phyloP scores from a whole-genome alignment of 805 yeast species.

The Saccharomycopsis malanga region DNA sequence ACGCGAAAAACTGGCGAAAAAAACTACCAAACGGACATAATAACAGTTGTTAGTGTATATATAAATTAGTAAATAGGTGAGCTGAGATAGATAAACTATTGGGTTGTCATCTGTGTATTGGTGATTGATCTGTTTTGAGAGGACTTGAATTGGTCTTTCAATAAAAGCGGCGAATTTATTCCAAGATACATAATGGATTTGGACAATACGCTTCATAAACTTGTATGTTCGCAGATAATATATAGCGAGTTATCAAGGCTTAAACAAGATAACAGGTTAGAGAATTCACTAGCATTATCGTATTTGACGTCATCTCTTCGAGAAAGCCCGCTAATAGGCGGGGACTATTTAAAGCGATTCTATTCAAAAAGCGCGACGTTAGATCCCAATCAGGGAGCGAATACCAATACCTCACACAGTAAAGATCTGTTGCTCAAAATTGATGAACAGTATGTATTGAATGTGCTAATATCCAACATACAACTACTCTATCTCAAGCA shows the following conservation, averaged over 20 bases:
- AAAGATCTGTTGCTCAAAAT: conserved; percentile 1
- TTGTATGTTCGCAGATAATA: conserved; percentile 19
- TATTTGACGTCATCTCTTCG: conserved; percentile 7
- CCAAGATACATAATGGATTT: too few relatives aligned
- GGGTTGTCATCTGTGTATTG: too few relatives aligned
- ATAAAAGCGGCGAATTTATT: too few relatives aligned
- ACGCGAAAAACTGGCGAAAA: too few relatives aligned
- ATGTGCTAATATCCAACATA: conserved; percentile 15
- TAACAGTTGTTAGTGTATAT: too few relatives aligned
- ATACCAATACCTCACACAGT: not conserved
- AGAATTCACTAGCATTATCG: conserved; percentile 9
- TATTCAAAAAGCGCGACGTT: not conserved
- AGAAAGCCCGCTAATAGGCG: conserved; percentile 1
- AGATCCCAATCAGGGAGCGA: too few relatives aligned
- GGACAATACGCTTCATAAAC: conserved; percentile 19
- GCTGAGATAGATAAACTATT: too few relatives aligned
- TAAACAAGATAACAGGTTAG: not conserved
- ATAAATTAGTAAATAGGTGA: too few relatives aligned
- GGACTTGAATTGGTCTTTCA: too few relatives aligned
- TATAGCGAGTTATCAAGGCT: conserved; percentile 9
- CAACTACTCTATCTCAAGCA: conserved; percentile 18
- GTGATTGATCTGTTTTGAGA: too few relatives aligned
- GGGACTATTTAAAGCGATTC: not conserved
- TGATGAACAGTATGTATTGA: conserved; percentile 19
- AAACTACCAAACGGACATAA: too few relatives aligned